Conservation (phyloP, 2,329 filamentous ascomycete species). For the Beauveria scarabaeidicola region DNA sequence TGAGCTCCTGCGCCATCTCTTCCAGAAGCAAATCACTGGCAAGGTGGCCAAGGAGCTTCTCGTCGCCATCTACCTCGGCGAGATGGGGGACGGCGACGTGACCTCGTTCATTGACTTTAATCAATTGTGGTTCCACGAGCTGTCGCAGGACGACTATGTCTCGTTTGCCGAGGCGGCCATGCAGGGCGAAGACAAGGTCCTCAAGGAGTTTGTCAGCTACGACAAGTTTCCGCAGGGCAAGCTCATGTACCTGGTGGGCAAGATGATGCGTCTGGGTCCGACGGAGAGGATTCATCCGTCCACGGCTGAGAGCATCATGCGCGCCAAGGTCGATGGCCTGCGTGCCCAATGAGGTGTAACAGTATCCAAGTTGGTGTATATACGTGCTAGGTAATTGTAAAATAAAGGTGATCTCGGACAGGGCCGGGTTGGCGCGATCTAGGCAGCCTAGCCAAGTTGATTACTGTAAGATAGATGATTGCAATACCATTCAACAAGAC, state of each 20-base stretch:
- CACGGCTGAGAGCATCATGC: slow-evolving; percentile 40
- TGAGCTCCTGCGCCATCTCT: slow-evolving; percentile 41
- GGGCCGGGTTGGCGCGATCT: neutral
- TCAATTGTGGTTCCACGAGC: slow-evolving; percentile 47
- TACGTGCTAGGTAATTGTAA: neutral
- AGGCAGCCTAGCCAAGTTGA: neutral
- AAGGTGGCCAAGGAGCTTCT: slow-evolving; percentile 52
- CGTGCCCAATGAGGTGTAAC: neutral
- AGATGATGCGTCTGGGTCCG: slow-evolving; percentile 46
- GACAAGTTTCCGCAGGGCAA: slow-evolving; percentile 46
- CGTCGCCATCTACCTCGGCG: slow-evolving; percentile 41
- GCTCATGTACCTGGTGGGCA: slow-evolving; percentile 52
- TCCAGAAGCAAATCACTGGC: slow-evolving; percentile 42
- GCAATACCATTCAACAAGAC: no score
- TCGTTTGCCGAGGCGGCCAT: slow-evolving; percentile 36
- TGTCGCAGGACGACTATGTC: slow-evolving; percentile 39
- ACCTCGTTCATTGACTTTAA: slow-evolving; percentile 36
- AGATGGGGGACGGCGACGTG: slow-evolving; percentile 33
- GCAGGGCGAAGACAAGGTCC: slow-evolving; percentile 36
- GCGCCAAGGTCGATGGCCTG: slow-evolving; percentile 11
- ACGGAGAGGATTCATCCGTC: slow-evolving; percentile 47
- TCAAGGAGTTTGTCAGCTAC: slow-evolving; percentile 36
- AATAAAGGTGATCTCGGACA: neutral
- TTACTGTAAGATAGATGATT: neutral
- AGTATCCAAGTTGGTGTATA: neutral